Percentiles rank a stretch among this genome's conserved stretches.
phyloP scores from a whole-genome alignment of 2,329 filamentous ascomycete genomes.

The Cercospora janseana region DNA sequence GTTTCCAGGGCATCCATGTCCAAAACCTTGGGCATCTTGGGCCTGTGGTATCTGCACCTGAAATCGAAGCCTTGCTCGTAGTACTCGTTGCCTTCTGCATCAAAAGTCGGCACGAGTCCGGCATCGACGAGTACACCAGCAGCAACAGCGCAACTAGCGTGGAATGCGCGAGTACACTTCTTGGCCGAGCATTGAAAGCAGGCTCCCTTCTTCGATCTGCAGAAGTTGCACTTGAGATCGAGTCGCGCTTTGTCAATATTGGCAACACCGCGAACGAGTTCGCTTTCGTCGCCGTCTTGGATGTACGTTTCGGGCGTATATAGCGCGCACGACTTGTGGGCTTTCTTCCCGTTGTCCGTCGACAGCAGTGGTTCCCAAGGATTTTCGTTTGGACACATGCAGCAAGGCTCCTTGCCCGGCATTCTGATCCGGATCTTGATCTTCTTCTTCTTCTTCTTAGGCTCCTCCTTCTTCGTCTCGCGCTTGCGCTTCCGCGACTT shows the following conservation, averaged over 20 bases:
- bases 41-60: slow-evolving; percentile 88
- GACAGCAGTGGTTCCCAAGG: slow-evolving; percentile 76
- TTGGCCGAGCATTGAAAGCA: slow-evolving; percentile 96
- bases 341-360: slow-evolving; percentile 83
- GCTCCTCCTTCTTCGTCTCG: slow-evolving; percentile 48
- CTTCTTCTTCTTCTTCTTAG: slow-evolving; percentile 74
- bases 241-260: slow-evolving; percentile 81
- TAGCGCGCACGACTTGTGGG: slow-evolving; percentile 82
- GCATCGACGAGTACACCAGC: slow-evolving; percentile 91
- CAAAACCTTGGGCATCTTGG: slow-evolving; percentile 74
- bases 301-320: slow-evolving; percentile 93
- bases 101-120: slow-evolving; percentile 79
- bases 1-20: slow-evolving; percentile 62
- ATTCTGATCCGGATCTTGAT: slow-evolving; percentile 71
- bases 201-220: slow-evolving; percentile 88
- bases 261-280: slow-evolving; percentile 74
- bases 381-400: slow-evolving; percentile 88
- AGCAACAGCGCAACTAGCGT: slow-evolving; percentile 88
- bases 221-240: slow-evolving; percentile 92
- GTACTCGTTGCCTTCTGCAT: slow-evolving; percentile 88
- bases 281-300: slow-evolving; percentile 64
- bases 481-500: slow-evolving; percentile 67
- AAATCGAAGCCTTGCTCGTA: slow-evolving; percentile 90
- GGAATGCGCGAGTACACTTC: slow-evolving; percentile 90
- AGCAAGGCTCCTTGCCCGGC: slow-evolving; percentile 74